Evolutionary conservation across 371 early-diverging fungal genomes (phyloP).

Genomic region (Apophysomyces variabilis): DNA sequence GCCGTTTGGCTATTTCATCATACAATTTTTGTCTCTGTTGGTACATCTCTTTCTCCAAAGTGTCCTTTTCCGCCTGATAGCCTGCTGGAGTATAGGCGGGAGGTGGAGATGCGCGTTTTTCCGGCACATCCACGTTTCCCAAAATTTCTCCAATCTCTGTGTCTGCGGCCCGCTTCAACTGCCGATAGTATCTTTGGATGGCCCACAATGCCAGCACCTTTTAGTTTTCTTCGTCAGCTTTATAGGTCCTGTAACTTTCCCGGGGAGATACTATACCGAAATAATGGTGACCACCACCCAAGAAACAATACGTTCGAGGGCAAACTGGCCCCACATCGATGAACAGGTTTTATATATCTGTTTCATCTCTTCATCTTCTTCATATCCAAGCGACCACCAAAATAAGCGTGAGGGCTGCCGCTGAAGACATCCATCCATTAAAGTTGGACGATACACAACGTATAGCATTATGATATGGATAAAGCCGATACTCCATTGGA

Average conservation of each 20-base stretch:
- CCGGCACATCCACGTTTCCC: background rate
- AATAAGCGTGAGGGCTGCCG: constrained; percentile 3
- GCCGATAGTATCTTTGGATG: background rate
- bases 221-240: background rate
- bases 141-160: background rate
- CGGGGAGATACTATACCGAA: background rate
- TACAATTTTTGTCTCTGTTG: constrained; percentile 16
- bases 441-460: constrained; percentile 15
- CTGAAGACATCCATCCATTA: constrained; percentile 13
- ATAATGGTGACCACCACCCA: constrained; percentile 21
- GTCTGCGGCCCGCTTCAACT: background rate
- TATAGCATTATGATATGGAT: constrained; percentile 20
- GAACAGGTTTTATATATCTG: constrained; percentile 8
- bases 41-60: constrained; percentile 1
- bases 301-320: constrained; percentile 17
- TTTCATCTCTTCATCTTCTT: constrained; percentile 8
- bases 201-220: background rate
- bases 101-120: constrained; percentile 7
- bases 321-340: constrained; percentile 11
- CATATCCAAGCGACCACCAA: constrained; percentile 25
- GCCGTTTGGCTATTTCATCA: constrained; percentile 18
- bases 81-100: background rate
- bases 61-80: background rate
- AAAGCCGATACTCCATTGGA: constrained; percentile 18
- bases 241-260: background rate